These are phyloP conservation scores for Scenedesmus sp. DNA, from an alignment of 163 green algal genomes.

Conservation along the genomic window DNA sequence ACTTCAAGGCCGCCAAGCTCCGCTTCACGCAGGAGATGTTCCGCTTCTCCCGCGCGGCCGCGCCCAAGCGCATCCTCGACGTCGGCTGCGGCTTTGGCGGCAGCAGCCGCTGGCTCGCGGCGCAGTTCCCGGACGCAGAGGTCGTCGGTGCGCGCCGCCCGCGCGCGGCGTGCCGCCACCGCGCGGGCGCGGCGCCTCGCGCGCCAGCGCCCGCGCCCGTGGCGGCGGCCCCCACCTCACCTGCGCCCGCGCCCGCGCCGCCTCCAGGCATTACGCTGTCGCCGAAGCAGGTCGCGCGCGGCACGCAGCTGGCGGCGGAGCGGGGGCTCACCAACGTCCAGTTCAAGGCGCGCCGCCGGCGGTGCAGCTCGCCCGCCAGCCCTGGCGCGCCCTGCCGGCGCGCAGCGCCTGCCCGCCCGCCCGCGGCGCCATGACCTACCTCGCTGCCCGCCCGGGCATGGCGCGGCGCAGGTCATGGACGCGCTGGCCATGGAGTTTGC, in stretches of 20 bases:
- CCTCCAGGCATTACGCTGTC: constrained; percentile 94
- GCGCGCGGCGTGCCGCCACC: too few species aligned
- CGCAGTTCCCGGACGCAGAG: constrained; percentile 75
- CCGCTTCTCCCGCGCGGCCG: constrained; percentile 65
- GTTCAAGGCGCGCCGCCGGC: constrained; percentile 66
- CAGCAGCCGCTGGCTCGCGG: constrained; percentile 87
- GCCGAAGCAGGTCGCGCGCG: constrained; percentile 85
- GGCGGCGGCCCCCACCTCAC: too few species aligned
- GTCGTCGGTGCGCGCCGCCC: constrained; percentile 65
- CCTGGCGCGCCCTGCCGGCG: neutral
- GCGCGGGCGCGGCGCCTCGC: too few species aligned
- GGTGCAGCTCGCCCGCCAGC: neutral
- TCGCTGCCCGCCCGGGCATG: neutral
- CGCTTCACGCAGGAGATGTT: constrained; percentile 86
- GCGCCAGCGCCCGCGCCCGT: too few species aligned
- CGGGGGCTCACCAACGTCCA: constrained; percentile 80
- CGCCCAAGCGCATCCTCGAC: constrained; percentile 84
- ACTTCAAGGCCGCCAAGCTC: constrained; percentile 84
- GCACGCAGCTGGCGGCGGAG: constrained; percentile 84
- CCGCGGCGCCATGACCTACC: neutral
- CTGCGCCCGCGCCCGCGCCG: too few species aligned
- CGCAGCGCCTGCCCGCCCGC: neutral
- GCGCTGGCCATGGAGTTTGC: constrained; percentile 86
- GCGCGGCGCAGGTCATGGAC: constrained; percentile 83
- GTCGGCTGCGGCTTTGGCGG: constrained; percentile 98